These are phyloP conservation scores for Mimosa pudica DNA, from an alignment of 306 rosid species.

Conservation along the genomic window DNA sequence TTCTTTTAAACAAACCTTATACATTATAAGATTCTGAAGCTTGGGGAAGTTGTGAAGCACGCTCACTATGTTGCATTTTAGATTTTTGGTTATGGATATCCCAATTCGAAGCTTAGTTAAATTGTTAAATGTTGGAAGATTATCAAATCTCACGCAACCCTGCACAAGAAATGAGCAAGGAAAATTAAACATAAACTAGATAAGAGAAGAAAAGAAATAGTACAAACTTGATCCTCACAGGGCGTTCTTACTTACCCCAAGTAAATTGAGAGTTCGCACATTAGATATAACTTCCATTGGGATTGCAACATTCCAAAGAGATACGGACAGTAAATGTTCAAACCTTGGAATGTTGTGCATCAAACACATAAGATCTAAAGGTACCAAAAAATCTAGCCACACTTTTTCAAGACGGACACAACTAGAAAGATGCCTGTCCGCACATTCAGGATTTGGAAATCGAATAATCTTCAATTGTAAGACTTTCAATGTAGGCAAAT, in stretches of 20 bases:
- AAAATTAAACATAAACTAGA: no score
- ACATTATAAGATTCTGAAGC: not conserved
- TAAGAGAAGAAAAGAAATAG: not conserved
- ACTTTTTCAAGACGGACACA: not conserved
- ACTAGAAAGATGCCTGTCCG: not conserved
- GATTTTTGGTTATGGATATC: no score
- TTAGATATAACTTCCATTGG: not conserved
- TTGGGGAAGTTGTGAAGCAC: not conserved
- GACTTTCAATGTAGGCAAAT: no score
- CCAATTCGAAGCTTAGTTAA: not conserved
- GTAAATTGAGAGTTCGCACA: not conserved
- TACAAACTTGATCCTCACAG: not conserved
- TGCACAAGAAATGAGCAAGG: not conserved
- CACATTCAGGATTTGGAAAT: not conserved
- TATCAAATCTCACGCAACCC: not conserved
- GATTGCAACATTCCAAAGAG: no score
- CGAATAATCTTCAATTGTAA: no score
- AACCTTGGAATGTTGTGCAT: not conserved
- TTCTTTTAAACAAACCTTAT: no score
- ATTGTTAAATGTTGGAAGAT: constrained; percentile 14
- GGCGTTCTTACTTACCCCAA: not conserved
- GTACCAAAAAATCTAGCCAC: not conserved
- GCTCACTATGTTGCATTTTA: not conserved
- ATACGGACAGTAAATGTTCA: not conserved
- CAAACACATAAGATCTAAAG: not conserved